Evolutionary conservation across 345 rosid species (phyloP), one percentile per base, ranked within the genome.

Genomic region (Hibiscus tridactylites): DNA sequence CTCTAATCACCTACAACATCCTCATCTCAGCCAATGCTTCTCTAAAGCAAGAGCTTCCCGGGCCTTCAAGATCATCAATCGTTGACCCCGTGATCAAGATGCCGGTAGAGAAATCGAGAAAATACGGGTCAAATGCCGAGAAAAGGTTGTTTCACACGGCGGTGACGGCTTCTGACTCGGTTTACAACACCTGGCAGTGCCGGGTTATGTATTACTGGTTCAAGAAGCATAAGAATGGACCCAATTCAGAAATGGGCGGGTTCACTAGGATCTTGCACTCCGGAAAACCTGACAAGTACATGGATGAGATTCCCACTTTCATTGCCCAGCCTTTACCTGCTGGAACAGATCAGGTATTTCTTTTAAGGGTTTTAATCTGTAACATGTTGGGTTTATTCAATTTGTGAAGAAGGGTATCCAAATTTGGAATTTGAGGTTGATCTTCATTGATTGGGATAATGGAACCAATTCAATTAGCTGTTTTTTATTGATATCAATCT

Each of bases 301-400:
- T 96, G 95, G 86, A 91, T 77, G 99, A 96, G 91, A 92, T 96
- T 81, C 99, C 99, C 24, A 96, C 99, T 74, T 96, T 90, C 58
- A 70, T 96, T 68, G 99, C 98, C 54, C 91, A 92, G 74, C 97
- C 98, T 73, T 76, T 95, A 58, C 99, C 99, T 0, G 39, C 94
- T 44, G 99, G 99, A 16, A 80, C 81, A 92, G 99, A 95, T 87
- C 96, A 85, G 98, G 98, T 93, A 54, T 42, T 28, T 62, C 16
- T 15, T 56, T 53, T 19, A 0, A n/a, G 13, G 19, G 9, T 24
- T 3, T 16, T 42, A 26, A 56, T 56, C 5, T 21, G 26, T 15
- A 56, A 31, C 5, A 58, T 10, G 46, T 71, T 60, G n/a, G 1
- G 3, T 61, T 17, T 61, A 39, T 28, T 26, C 28, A 71, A 6